A percentile compares a stretch with the other conserved stretches of the same genome.
Conservation (phyloP, 108 stramenopile species). For the Cyclostephanos invisitatus region DNA sequence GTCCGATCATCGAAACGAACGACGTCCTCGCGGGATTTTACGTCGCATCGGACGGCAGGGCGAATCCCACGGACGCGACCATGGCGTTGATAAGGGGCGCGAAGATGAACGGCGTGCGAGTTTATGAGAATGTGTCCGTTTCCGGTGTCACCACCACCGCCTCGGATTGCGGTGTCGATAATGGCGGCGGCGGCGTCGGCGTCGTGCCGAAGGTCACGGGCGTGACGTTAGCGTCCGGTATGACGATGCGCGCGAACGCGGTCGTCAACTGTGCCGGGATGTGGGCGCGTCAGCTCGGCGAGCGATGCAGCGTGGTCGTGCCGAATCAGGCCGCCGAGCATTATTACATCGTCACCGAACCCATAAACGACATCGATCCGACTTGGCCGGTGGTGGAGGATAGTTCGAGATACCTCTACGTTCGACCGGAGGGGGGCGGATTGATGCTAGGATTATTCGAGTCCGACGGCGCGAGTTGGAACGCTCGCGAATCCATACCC, state of each 20-base stretch:
- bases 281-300: constrained; percentile 79
- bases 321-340: constrained; percentile 90
- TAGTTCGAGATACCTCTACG: constrained; percentile 60
- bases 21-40: constrained; percentile 74
- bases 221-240: constrained; percentile 34
- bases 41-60: constrained; percentile 71
- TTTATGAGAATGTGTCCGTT: constrained; percentile 47
- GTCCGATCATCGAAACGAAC: constrained; percentile 53
- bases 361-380: constrained; percentile 65
- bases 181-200: background rate
- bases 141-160: constrained; percentile 24
- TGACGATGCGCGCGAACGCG: constrained; percentile 45
- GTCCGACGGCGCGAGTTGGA: constrained; percentile 65
- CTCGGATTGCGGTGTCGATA: too few species aligned
- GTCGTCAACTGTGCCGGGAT: constrained; percentile 84
- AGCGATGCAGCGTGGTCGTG: constrained; percentile 39
- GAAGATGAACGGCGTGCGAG: constrained; percentile 47
- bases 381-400: constrained; percentile 85
- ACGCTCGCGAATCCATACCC: constrained; percentile 49
- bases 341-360: constrained; percentile 81
- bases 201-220: constrained; percentile 43
- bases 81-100: constrained; percentile 66
- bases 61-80: constrained; percentile 78
- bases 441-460: constrained; percentile 85
- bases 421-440: constrained; percentile 79